Evolutionary conservation across 306 rosid species (phyloP).

Genomic region (Oxytropis ochrocephala): DNA sequence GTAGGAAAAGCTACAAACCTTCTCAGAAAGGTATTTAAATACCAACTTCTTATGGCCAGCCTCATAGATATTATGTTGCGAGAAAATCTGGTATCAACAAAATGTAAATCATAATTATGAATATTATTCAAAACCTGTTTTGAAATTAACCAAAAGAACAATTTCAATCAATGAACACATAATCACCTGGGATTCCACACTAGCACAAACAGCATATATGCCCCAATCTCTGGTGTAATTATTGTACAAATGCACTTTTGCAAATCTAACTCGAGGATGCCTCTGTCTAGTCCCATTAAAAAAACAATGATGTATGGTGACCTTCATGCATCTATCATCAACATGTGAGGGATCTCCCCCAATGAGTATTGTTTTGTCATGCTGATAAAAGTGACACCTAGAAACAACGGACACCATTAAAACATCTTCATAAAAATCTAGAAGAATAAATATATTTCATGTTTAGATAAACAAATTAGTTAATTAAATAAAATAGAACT

Average conservation of each 20-base stretch:
- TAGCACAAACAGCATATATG: constrained; percentile 95
- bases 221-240: constrained; percentile 96
- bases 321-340: constrained; percentile 73
- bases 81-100: constrained; percentile 56
- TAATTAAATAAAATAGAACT: too few species aligned
- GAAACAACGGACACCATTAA: neutral
- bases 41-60: constrained; percentile 92
- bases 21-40: constrained; percentile 73
- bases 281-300: constrained; percentile 88
- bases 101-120: neutral
- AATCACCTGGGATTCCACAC: constrained; percentile 87
- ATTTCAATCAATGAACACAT: neutral
- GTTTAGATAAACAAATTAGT: too few species aligned
- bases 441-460: too few species aligned
- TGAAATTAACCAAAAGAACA: neutral
- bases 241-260: constrained; percentile 80
- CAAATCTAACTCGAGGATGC: constrained; percentile 91
- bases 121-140: neutral
- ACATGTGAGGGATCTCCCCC: constrained; percentile 80
- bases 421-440: too few species aligned
- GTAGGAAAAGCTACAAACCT: constrained; percentile 36
- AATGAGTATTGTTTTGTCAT: constrained; percentile 87
- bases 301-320: constrained; percentile 95
- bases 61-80: constrained; percentile 89
- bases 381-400: constrained; percentile 85